Percentiles rank a stretch among this genome's conserved stretches.
Evolutionary conservation across 192 early-diverging fungal genomes (phyloP).

Genomic region (Backusella parvicylindrica): DNA sequence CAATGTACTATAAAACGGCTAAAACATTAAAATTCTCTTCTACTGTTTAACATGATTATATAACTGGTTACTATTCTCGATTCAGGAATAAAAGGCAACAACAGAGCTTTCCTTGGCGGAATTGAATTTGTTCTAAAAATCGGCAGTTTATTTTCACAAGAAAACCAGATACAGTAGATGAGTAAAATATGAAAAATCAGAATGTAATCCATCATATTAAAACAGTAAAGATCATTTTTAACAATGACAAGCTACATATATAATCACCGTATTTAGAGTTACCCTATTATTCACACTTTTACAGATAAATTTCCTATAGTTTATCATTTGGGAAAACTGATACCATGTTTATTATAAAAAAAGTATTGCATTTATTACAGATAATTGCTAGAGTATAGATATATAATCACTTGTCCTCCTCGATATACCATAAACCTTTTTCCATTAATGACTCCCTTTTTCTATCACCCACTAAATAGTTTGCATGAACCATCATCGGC

Average conservation of each 20-base stretch:
- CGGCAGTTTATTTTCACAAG: not conserved
- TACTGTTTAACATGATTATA: too few relatives aligned
- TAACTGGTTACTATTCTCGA: not conserved
- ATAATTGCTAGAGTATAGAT: not conserved
- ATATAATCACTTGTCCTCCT: not conserved
- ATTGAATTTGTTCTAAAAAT: not conserved
- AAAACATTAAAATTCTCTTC: too few relatives aligned
- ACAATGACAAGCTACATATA: not conserved
- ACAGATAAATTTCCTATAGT: not conserved
- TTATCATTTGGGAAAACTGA: not conserved
- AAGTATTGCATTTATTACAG: not conserved
- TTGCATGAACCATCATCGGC: constrained; percentile 40
- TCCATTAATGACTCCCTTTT: constrained; percentile 24
- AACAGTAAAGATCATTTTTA: not conserved
- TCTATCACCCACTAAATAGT: constrained; percentile 26
- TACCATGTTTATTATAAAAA: not conserved
- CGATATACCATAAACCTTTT: constrained; percentile 36
- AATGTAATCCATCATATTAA: not conserved
- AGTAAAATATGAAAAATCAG: not conserved
- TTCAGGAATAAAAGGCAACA: not conserved
- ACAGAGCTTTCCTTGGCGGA: not conserved
- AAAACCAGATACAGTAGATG: not conserved
- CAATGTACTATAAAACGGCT: too few relatives aligned
- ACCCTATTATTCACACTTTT: too few relatives aligned
- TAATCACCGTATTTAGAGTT: not conserved